A percentile compares a stretch with the other conserved stretches of the same genome.
These are phyloP conservation scores for Pythium guiyangense DNA, from an alignment of 352 stramenopile genomes.

Conservation along the genomic window DNA sequence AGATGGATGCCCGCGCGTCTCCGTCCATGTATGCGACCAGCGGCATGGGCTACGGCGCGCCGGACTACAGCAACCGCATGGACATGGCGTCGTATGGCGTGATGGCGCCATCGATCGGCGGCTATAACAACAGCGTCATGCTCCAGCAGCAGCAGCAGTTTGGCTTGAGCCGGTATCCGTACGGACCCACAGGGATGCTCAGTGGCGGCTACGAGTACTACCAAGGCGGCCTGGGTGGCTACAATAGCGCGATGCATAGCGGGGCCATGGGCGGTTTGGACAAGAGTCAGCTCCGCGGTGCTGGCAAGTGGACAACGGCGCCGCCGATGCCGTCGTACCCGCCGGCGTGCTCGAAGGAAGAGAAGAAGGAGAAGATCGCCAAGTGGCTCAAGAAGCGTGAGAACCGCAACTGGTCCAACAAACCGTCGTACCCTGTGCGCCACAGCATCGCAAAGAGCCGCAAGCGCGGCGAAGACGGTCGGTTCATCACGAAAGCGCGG, in stretches of 20 bases:
- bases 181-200: constrained; percentile 22
- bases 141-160: constrained; percentile 35
- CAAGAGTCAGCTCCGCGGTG: constrained; percentile 38
- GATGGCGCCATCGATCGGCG: constrained; percentile 9
- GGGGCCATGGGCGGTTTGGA: constrained; percentile 36
- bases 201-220: constrained; percentile 50
- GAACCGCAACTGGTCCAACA: constrained; percentile 83
- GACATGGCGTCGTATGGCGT: constrained; percentile 21
- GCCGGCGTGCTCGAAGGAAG: constrained; percentile 69
- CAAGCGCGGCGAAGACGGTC: constrained; percentile 75
- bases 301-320: constrained; percentile 63
- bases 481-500: constrained; percentile 75
- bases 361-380: constrained; percentile 84
- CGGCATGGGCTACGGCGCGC: constrained; percentile 32
- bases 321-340: constrained; percentile 75
- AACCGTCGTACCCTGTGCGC: constrained; percentile 76
- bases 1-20: constrained; percentile 17
- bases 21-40: constrained; percentile 16
- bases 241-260: neutral
- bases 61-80: constrained; percentile 21
- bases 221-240: neutral
- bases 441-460: constrained; percentile 83
- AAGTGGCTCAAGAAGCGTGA: constrained; percentile 84
- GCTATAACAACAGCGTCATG: constrained; percentile 19
- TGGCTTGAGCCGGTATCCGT: constrained; percentile 41